Conservation (phyloP, 768 basidiomycete species). For the Cyclocybe aegerita region DNA sequence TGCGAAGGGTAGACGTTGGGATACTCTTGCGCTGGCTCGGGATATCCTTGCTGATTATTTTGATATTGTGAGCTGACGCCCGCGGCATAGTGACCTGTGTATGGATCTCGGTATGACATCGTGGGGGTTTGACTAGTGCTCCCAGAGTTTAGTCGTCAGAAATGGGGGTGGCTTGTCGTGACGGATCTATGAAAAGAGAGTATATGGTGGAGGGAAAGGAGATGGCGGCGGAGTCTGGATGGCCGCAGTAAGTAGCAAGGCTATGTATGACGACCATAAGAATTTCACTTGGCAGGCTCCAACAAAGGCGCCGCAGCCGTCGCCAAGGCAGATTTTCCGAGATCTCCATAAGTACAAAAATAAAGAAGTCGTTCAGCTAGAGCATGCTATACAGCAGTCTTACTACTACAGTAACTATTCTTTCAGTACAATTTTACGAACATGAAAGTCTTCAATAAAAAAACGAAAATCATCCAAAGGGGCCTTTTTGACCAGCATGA, state of each 20-base stretch:
- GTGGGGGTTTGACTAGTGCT: constrained; percentile 1
- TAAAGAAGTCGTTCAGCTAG: no score
- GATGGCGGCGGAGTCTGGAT: constrained; percentile 1
- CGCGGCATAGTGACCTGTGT: constrained; percentile 32
- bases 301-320: no score
- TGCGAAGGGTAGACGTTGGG: constrained; percentile 56
- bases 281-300: not conserved
- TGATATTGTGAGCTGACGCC: constrained; percentile 17
- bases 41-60: constrained; percentile 29
- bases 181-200: not conserved
- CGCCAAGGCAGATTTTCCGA: no score
- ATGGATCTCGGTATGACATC: constrained; percentile 60
- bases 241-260: constrained; percentile 6
- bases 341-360: no score
- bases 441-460: not conserved
- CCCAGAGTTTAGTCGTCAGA: not conserved
- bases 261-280: constrained; percentile 15
- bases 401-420: no score
- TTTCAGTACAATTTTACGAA: not conserved
- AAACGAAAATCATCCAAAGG: constrained; percentile 13
- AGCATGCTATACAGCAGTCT: no score
- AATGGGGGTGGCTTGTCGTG: not conserved
- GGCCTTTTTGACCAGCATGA: constrained; percentile 14
- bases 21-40: constrained; percentile 29
- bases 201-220: constrained; percentile 3